Evolutionary conservation across 352 stramenopile genomes (phyloP).

Genomic region (Phytopythium litorale): DNA sequence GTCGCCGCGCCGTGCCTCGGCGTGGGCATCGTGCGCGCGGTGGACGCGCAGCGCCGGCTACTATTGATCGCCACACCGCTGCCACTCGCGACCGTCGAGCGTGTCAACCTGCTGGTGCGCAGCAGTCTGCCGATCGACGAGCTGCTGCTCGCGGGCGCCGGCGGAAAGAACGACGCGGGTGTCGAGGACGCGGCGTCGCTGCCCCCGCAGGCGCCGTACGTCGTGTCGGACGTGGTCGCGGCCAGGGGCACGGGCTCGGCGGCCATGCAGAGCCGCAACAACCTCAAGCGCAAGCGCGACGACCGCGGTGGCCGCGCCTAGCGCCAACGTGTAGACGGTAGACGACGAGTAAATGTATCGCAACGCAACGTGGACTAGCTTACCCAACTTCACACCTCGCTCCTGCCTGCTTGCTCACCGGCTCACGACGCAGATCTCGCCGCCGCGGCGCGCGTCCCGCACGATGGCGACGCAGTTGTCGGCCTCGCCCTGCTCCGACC

Average conservation of each 20-base stretch:
- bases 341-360: not conserved
- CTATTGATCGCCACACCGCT: conserved; percentile 71
- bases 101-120: conserved; percentile 73
- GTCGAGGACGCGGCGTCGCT: not conserved
- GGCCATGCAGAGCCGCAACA: conserved; percentile 85
- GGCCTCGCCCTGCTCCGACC: conserved; percentile 20
- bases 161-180: not conserved
- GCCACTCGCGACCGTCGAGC: conserved; percentile 36
- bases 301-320: not conserved
- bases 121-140: conserved; percentile 57
- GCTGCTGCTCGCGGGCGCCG: conserved; percentile 47
- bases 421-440: conserved; percentile 50
- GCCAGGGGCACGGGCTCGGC: conserved; percentile 70
- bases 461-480: conserved; percentile 43
- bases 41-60: conserved; percentile 48
- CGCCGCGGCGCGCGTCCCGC: conserved; percentile 30
- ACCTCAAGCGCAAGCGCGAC: conserved; percentile 84
- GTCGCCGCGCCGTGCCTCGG: conserved; percentile 61
- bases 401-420: conserved; percentile 11
- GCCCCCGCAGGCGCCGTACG: conserved; percentile 49
- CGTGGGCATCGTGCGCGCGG: conserved; percentile 57
- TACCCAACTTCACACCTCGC: not conserved
- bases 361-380: not conserved
- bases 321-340: not conserved
- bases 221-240: conserved; percentile 62